Base-by-base conservation (phyloP, 495 filamentous ascomycete species). In the Penicillium alfredii region DNA sequence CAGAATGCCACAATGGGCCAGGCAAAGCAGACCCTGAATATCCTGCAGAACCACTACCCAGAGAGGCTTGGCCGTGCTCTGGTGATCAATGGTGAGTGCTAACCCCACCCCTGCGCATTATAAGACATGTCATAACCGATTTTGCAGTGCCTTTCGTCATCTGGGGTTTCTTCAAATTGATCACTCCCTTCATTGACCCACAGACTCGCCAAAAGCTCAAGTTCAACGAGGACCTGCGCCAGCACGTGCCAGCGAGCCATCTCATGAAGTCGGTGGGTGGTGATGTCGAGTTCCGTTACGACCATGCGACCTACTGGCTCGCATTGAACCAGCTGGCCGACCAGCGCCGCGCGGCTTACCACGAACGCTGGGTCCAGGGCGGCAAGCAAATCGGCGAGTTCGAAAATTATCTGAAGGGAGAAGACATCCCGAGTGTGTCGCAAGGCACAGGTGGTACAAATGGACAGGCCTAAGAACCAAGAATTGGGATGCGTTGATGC, bases 101-200 rank as follows among this genome's bases (percentile, higher is more conserved):
- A n/a, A n/a, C n/a, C n/a, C n/a, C n/a, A n/a, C n/a, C n/a, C n/a
- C n/a, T n/a, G n/a, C n/a, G n/a, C n/a, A n/a, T n/a, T n/a, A n/a
- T n/a, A n/a, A n/a, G n/a, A n/a, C n/a, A n/a, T n/a, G n/a, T n/a
- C n/a, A n/a, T n/a, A n/a, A n/a, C n/a, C 43, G 17, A 41, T 30
- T 5, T 25, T 27, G 5, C 47, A 88, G 85, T 94, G 32, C 92
- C 90, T 8, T 94, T 85, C 77, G 67, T 89, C 33, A 81, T 96
- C 34, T 77, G 71, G 58, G 81, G 78, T 15, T 98, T 98, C 73
- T 93, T 95, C 73, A 95, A 93, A 63, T 62, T 94, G 40, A 88
- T 98, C 63, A 85, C 77, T 12, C 88, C 90, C 17, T 97, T 97
- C 60, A 94, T 98, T 57, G 92, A 98, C 63, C 92, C 92, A 6